Base-by-base conservation (phyloP, 2,329 filamentous ascomycete genomes). In the Aspergillus udagawae region DNA sequence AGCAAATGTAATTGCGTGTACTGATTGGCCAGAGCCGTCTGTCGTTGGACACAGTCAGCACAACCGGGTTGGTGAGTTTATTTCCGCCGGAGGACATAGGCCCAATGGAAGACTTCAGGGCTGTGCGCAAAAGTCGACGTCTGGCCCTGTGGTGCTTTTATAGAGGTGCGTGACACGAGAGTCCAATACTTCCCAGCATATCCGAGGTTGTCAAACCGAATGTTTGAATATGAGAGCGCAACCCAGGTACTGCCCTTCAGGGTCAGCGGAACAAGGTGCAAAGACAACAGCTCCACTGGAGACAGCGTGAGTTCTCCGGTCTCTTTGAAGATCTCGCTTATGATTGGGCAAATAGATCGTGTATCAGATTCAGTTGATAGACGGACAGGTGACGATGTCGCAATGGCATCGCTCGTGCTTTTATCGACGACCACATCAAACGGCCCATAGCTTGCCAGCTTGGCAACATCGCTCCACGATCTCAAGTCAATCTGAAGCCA, bases 321-420 rank as follows among this genome's bases (percentile, higher is more conserved):
- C 14, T 51, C 52, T 2, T 58, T 49, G 12, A 68, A 25, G 6
- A 63, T 41, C 4, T 64, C 55, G 8, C 55, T 53, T 3, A 73
- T 57, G 0, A 52, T 59, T 1, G 70, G 69, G 32, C 69, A 72
- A 5, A 63, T 27, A 8, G 23, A 20, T 10, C 59, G 32, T 4
- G 35, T 8, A 23, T 63, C 57, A 5, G 62, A 51, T 1, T 55
- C 51, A 6, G 52, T 48, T 4, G 55, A 45, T n/a, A 69, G 62
- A 3, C 50, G 56, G 12, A 55, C 32, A 28, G 64, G 28, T 57
- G 59, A 45, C 10, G 60, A 63, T 2, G 72, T 74, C 4, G 71
- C 67, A 48, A 74, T 72, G n/a, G 72, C 68, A 51, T 74, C 72
- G 58, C 69, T 72, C 1, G 72, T 74, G 54, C 71, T 73, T 56